phyloP scores from a whole-genome alignment of 108 stramenopile genomes.

The Stephanodiscus minutulus region DNA sequence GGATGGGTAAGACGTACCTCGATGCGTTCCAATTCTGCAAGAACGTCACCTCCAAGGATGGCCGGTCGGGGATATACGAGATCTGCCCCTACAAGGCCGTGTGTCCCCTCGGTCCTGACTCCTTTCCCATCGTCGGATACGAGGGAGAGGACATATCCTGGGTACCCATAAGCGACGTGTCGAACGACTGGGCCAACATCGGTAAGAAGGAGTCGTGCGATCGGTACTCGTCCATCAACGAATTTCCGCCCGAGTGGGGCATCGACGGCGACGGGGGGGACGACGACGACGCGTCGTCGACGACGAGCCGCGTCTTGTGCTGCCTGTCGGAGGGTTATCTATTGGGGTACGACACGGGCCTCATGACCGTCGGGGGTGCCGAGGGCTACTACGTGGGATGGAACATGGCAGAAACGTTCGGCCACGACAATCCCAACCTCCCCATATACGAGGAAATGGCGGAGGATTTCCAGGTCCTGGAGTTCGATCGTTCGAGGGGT shows the following conservation, averaged over 20 bases:
- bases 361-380: not conserved
- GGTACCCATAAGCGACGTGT: not conserved
- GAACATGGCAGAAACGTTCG: not conserved
- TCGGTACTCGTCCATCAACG: not conserved
- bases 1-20: not conserved
- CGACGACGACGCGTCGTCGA: too few species aligned
- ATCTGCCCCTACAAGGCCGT: slow-evolving; percentile 9
- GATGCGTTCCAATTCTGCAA: slow-evolving; percentile 2
- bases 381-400: not conserved
- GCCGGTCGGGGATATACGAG: not conserved
- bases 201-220: not conserved
- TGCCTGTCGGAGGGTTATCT: not conserved
- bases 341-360: not conserved
- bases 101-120: not conserved
- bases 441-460: not conserved
- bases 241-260: not conserved
- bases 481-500: not conserved
- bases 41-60: not conserved
- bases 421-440: not conserved
- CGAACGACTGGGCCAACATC: not conserved
- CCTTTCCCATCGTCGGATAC: not conserved
- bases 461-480: not conserved
- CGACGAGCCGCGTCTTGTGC: not conserved
- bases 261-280: not conserved
- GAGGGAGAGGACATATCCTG: not conserved